These are phyloP conservation scores for Pseudohalonectria lignicola DNA, from an alignment of 2,329 filamentous ascomycete species.

Conservation along the genomic window DNA sequence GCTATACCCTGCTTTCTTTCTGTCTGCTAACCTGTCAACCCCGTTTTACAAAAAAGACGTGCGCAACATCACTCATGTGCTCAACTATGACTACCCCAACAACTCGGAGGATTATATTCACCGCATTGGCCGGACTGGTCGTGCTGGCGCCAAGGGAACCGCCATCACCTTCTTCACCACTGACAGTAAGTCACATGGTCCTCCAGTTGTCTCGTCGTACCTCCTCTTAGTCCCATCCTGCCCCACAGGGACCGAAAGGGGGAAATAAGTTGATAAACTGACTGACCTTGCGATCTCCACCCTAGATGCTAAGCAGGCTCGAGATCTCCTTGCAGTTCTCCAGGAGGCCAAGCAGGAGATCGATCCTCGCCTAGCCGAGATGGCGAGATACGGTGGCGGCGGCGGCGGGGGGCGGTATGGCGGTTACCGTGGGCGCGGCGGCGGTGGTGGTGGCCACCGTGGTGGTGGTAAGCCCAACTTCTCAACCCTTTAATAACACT, in stretches of 20 bases:
- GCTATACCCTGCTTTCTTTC: constrained; percentile 40
- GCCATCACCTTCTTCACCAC: constrained; percentile 98
- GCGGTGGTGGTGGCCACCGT: constrained; percentile 24
- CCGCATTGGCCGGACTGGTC: constrained; percentile 89
- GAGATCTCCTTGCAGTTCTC: constrained; percentile 88
- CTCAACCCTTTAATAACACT: constrained; percentile 19
- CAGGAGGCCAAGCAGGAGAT: constrained; percentile 97
- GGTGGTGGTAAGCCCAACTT: constrained; percentile 35
- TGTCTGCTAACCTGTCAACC: constrained; percentile 66
- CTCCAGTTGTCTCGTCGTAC: neutral
- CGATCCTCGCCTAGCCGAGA: constrained; percentile 89
- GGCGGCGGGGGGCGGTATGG: constrained; percentile 64
- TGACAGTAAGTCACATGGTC: constrained; percentile 81
- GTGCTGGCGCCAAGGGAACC: constrained; percentile 88
- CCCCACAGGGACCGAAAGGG: no score
- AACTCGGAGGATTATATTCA: constrained; percentile 99
- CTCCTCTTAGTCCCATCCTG: no score
- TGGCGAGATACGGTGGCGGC: constrained; percentile 84
- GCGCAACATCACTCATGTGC: constrained; percentile 98
- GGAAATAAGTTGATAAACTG: no score
- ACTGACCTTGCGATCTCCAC: no score
- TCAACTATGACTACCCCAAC: constrained; percentile 99
- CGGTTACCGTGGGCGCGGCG: constrained; percentile 54
- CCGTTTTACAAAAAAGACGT: constrained; percentile 65
- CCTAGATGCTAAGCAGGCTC: constrained; percentile 89